A percentile compares a stretch with the other conserved stretches of the same genome.
Conservation (phyloP, 2,329 filamentous ascomycete species). For the Fusarium udum region DNA sequence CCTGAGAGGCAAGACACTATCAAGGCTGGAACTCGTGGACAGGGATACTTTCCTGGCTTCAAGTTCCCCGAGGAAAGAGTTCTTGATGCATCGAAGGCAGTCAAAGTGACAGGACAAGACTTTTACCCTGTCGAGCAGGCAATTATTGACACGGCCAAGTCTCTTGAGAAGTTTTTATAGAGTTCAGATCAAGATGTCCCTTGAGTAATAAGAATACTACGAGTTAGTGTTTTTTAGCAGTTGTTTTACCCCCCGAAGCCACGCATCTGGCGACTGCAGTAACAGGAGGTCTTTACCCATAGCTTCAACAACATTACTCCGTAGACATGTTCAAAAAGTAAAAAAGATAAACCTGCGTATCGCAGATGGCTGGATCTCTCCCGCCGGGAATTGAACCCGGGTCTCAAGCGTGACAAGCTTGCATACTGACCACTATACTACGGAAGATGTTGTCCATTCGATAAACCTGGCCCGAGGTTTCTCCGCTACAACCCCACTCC, state of each 20-base stretch:
- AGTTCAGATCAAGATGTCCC: neutral
- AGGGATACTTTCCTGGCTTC: constrained; percentile 31
- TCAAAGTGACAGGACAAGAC: constrained; percentile 29
- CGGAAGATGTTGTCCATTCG: neutral
- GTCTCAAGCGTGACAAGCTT: constrained; percentile 9
- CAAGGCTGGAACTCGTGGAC: constrained; percentile 32
- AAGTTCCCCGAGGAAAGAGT: constrained; percentile 9
- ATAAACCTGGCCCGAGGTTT: no score
- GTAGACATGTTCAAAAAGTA: neutral
- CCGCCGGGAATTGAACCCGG: constrained; percentile 5
- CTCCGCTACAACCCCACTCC: no score
- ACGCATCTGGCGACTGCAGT: neutral
- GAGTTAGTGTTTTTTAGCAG: neutral
- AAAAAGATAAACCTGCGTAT: neutral
- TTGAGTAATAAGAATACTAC: neutral
- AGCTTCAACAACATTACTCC: no score
- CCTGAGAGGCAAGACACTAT: constrained; percentile 32
- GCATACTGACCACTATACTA: constrained; percentile 8
- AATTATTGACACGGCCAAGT: constrained; percentile 38
- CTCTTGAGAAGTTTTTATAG: constrained; percentile 34
- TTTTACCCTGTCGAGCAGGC: constrained; percentile 32
- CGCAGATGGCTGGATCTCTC: constrained; percentile 1
- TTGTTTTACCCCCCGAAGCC: neutral
- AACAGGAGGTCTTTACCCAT: neutral
- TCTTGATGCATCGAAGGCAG: constrained; percentile 34